Evolutionary conservation across 202 grass and related monocot species (phyloP).

Genomic region (Hordeum pubiflorum): DNA sequence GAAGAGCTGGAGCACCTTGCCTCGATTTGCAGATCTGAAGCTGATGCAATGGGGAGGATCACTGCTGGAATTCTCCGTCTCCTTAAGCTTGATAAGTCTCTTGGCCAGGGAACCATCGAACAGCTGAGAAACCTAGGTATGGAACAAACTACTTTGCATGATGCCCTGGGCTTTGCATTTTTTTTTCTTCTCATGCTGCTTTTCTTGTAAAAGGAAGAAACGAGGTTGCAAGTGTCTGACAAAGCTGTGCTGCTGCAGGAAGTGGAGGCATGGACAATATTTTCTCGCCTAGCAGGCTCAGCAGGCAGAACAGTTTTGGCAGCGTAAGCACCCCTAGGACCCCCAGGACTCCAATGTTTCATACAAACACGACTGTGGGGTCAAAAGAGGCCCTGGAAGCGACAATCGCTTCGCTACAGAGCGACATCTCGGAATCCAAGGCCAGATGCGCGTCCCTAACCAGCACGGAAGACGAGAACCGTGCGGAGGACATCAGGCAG

Average conservation of each 20-base stretch:
- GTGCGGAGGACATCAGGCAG: slow-evolving; percentile 38
- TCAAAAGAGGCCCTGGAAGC: slow-evolving; percentile 58
- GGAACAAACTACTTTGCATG: background rate
- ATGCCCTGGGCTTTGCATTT: background rate
- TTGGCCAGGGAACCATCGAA: slow-evolving; percentile 77
- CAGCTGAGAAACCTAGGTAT: slow-evolving; percentile 91
- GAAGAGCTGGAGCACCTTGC: slow-evolving; percentile 84
- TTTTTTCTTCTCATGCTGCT: background rate
- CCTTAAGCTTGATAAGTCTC: slow-evolving; percentile 91
- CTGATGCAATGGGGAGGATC: slow-evolving; percentile 93
- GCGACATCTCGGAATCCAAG: slow-evolving; percentile 65
- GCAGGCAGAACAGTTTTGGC: slow-evolving; percentile 85
- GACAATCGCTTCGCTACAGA: slow-evolving; percentile 59
- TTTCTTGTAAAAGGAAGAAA: background rate
- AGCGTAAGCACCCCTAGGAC: slow-evolving; percentile 63
- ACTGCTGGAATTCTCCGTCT: slow-evolving; percentile 81
- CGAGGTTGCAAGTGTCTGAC: slow-evolving; percentile 1
- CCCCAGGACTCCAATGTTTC: slow-evolving; percentile 51
- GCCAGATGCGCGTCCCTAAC: slow-evolving; percentile 49
- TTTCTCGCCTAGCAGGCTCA: slow-evolving; percentile 59
- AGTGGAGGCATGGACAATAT: slow-evolving; percentile 70
- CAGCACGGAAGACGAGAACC: slow-evolving; percentile 23
- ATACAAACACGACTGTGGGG: slow-evolving; percentile 16
- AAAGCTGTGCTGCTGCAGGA: slow-evolving; percentile 47
- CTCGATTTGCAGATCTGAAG: slow-evolving; percentile 77